phyloP scores from a whole-genome alignment of 352 stramenopile genomes.

The Globisporangium perplexum region DNA sequence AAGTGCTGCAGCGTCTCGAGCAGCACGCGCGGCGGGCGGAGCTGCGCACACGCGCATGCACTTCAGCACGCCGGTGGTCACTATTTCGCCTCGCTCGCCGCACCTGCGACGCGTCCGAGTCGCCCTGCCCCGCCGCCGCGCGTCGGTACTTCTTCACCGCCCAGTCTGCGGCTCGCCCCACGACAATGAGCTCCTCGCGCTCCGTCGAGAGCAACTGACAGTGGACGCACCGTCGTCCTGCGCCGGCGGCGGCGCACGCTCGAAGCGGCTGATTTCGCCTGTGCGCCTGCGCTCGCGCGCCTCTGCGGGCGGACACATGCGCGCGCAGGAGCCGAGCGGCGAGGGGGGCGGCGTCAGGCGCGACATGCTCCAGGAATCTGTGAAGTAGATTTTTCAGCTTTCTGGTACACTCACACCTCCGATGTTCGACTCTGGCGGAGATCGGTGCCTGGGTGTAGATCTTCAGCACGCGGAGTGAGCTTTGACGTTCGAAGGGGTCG shows the following conservation, averaged over 20 bases:
- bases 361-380: too few species aligned
- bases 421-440: too few species aligned
- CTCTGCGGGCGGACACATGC: constrained; percentile 29
- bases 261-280: constrained; percentile 46
- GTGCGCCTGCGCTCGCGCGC: constrained; percentile 22
- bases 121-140: constrained; percentile 33
- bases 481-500: too few species aligned
- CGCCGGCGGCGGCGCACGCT: constrained; percentile 8
- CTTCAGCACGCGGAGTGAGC: too few species aligned
- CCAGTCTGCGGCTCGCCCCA: too few species aligned
- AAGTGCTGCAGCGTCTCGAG: constrained; percentile 36
- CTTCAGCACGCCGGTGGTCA: too few species aligned
- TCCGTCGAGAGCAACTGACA: background rate
- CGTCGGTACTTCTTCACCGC: constrained; percentile 55
- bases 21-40: constrained; percentile 33
- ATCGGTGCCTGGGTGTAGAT: too few species aligned
- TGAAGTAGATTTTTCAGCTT: too few species aligned
- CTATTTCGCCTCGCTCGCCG: background rate
- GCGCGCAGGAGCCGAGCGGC: constrained; percentile 18
- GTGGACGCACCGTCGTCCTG: background rate
- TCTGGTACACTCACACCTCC: too few species aligned
- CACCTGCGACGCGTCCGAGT: constrained; percentile 13
- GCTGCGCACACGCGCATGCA: constrained; percentile 7
- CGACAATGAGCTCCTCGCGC: too few species aligned
- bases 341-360: too few species aligned